A percentile compares a stretch with the other conserved stretches of the same genome.
Evolutionary conservation across 495 filamentous ascomycete species (phyloP).

Genomic region (Podospora tetraspora): DNA sequence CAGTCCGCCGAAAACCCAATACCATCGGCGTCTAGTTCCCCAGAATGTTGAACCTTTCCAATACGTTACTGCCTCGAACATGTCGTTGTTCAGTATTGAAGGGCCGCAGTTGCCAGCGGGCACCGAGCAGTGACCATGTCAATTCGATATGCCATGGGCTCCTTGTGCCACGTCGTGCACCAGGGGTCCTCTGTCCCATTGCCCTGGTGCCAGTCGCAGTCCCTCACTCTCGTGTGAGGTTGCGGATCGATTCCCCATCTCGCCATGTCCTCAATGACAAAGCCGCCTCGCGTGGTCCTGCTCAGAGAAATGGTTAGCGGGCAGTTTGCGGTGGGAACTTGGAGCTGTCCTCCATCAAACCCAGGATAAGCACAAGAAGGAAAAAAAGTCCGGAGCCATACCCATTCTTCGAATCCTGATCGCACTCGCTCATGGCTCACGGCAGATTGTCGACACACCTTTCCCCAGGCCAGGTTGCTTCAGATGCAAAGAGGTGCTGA

Average conservation of each 20-base stretch:
- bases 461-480: background rate
- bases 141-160: background rate
- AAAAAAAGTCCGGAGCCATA: background rate
- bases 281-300: background rate
- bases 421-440: background rate
- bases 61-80: background rate
- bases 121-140: background rate
- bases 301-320: background rate
- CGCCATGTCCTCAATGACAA: background rate
- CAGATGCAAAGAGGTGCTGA: background rate
- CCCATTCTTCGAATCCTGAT: background rate
- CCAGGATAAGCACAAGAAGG: background rate
- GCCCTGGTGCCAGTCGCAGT: background rate
- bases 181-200: background rate
- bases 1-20: background rate
- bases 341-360: too few species aligned
- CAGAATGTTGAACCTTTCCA: background rate
- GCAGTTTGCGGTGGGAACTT: too few species aligned
- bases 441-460: background rate
- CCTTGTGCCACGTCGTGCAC: background rate
- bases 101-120: background rate
- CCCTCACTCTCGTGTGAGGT: background rate
- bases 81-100: background rate
- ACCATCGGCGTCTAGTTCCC: background rate
- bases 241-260: background rate